phyloP scores from a whole-genome alignment of 2,329 filamentous ascomycete species.

The Fusarium sp. region DNA sequence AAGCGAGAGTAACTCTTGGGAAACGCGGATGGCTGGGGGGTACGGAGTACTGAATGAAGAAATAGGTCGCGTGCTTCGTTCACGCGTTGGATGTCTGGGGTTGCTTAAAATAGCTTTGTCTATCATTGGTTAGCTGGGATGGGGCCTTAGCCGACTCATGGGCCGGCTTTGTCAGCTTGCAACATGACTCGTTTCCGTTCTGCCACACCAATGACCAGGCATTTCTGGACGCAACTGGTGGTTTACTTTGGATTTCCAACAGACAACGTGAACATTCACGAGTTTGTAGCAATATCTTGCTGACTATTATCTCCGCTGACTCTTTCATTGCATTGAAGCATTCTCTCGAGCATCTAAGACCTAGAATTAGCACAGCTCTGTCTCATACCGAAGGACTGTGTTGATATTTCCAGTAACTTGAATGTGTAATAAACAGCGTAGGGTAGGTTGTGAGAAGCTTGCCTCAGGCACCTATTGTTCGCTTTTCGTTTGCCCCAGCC shows the following conservation, averaged over 20 bases:
- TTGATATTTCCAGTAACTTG: not conserved
- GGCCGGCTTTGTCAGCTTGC: fast-evolving
- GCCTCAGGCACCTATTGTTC: not conserved
- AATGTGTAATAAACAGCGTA: not conserved
- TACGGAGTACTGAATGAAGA: fast-evolving
- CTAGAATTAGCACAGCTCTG: not conserved
- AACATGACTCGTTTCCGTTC: fast-evolving
- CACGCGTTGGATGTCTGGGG: not conserved
- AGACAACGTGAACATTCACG: too few species aligned
- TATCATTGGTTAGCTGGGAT: not conserved
- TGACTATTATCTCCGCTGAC: too few species aligned
- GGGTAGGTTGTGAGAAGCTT: not conserved
- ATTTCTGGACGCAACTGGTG: too few species aligned
- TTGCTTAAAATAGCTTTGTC: not conserved
- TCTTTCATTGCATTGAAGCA: not conserved
- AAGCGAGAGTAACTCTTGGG: not conserved
- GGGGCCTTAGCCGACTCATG: not conserved
- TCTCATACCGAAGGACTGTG: fast-evolving
- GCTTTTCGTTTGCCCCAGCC: not conserved
- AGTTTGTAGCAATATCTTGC: too few species aligned
- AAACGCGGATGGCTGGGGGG: not conserved
- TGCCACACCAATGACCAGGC: fast-evolving
- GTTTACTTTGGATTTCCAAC: too few species aligned
- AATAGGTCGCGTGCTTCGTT: not conserved
- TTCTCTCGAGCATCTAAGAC: fast-evolving